phyloP scores from a whole-genome alignment of 768 basidiomycete species.

The Suillus occidentalis region DNA sequence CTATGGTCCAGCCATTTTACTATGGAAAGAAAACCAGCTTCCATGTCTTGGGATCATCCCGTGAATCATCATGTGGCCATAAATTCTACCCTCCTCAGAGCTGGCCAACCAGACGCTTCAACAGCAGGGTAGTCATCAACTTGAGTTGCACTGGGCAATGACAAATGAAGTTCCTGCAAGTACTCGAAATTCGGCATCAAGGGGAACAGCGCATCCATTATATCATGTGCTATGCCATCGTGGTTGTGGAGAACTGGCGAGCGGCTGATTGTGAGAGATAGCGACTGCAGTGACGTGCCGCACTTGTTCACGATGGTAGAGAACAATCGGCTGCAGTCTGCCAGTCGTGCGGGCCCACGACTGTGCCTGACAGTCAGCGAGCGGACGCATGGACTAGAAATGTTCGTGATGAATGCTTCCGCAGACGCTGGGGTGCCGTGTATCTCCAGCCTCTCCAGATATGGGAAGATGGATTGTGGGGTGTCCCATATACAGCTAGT shows the following conservation, averaged over 20 bases:
- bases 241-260: constrained; percentile 3
- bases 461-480: neutral
- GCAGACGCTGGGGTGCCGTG: neutral
- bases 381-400: neutral
- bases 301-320: neutral
- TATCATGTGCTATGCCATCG: constrained; percentile 3
- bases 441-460: constrained; percentile 1
- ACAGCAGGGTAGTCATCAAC: neutral
- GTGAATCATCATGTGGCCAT: constrained; percentile 2
- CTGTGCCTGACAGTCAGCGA: neutral
- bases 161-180: constrained; percentile 5
- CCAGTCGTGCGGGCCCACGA: constrained; percentile 2
- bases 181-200: constrained; percentile 5
- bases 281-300: neutral
- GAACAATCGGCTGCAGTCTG: neutral
- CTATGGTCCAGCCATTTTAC: neutral
- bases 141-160: constrained; percentile 1
- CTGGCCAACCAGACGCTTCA: constrained; percentile 2
- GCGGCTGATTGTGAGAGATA: constrained; percentile 4
- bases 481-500: neutral
- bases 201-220: constrained; percentile 3
- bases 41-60: neutral
- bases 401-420: neutral
- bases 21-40: neutral
- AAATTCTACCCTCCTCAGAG: neutral